Percentiles rank a stretch among this genome's conserved stretches.
Evolutionary conservation across 805 yeast genomes (phyloP).

Genomic region (Saturnispora hagleri): DNA sequence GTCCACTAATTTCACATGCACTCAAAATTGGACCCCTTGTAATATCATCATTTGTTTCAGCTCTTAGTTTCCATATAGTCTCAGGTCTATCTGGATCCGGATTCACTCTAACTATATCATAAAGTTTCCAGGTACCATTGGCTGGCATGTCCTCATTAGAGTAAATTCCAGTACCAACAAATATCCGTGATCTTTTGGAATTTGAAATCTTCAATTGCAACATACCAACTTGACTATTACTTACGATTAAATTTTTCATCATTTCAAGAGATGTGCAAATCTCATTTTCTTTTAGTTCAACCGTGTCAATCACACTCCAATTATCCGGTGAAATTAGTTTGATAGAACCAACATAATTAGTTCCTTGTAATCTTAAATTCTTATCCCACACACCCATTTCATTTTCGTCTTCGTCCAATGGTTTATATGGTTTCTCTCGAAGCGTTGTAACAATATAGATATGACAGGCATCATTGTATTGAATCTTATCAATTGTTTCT

Average conservation of each 20-base stretch:
- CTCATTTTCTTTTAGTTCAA: constrained; percentile 61
- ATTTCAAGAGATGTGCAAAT: constrained; percentile 49
- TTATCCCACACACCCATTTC: constrained; percentile 47
- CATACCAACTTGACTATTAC: constrained; percentile 8
- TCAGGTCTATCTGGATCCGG: constrained; percentile 88
- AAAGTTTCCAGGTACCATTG: constrained; percentile 66
- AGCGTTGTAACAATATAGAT: constrained; percentile 56
- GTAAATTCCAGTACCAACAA: constrained; percentile 69
- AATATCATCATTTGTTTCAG: constrained; percentile 53
- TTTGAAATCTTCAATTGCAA: constrained; percentile 37
- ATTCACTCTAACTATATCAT: constrained; percentile 70
- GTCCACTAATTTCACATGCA: constrained; percentile 71
- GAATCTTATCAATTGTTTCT: constrained; percentile 53
- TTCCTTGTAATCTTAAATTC: constrained; percentile 40
- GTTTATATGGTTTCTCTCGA: constrained; percentile 47
- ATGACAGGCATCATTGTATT: constrained; percentile 60
- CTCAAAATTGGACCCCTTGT: constrained; percentile 79
- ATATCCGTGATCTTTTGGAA: constrained; percentile 33
- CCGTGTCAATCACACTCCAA: constrained; percentile 68
- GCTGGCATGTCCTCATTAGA: constrained; percentile 76
- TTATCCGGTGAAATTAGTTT: constrained; percentile 61
- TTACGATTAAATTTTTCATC: constrained; percentile 34
- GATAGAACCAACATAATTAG: constrained; percentile 49
- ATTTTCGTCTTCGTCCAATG: constrained; percentile 67
- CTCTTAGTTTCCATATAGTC: constrained; percentile 67